Base-by-base conservation (phyloP, 345 rosid genomes). In the Linum usitatissimum region DNA sequence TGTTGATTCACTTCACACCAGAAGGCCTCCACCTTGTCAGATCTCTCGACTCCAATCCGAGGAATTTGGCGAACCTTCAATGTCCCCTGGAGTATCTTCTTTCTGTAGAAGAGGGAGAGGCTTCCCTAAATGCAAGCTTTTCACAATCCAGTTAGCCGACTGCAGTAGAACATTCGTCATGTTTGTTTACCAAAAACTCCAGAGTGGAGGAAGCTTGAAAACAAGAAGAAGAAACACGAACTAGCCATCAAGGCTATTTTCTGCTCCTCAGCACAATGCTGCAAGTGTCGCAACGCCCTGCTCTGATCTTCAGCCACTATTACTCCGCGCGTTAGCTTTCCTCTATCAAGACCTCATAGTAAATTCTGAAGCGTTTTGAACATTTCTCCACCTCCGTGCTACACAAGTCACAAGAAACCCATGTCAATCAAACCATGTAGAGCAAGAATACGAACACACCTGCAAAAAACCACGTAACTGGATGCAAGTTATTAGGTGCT, bases 351-450 rank as follows among this genome's bases (percentile, higher is more conserved):
- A 71, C 82, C 67, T 60, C 57, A 70, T 19, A 77, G 58, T 63
- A 86, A 74, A 62, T 45, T 58, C 30, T 77, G 81, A 9, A 78
- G 84, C 55, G 83, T 80, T 73, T 64, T 76, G 72, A 80, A 83
- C 42, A 81, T 82, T 55, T 60, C 65, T 48, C 92, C 88, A 39
- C 83, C 86, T 62, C 85, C 92, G 73, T 81, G 88, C 88, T 84
- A 67, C 30, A 55, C 62, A 57, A 49, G 53, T 63, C 49, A 40
- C 65, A 57, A 39, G 60, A 28, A 17, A 21, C 39, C 30, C 36
- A 31, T 18, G 20, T 6, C 14, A 55, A 56, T 42, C 6, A 57
- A 23, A 65, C 21, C 13, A 17, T 4, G 53, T 2, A n/a, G n/a
- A n/a, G n/a, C n/a, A n/a, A n/a, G n/a, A n/a, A n/a, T n/a, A n/a